Base-by-base conservation (phyloP, 352 stramenopile genomes). In the Pythium aquatile region DNA sequence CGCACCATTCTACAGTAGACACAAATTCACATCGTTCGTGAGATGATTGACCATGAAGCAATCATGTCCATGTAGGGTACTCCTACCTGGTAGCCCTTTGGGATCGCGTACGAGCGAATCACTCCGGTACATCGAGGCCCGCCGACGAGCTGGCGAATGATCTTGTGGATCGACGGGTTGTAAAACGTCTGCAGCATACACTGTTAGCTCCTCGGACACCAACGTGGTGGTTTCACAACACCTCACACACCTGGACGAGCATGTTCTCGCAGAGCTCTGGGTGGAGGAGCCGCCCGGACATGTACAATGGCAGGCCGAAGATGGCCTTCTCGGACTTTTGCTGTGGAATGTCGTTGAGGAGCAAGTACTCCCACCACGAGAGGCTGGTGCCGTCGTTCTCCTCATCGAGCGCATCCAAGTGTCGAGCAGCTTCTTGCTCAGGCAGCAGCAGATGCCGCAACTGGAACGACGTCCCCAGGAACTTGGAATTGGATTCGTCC, bases 401-500 rank as follows among this genome's bases (percentile, higher is more conserved):
- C 1, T 63, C 57, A 0, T 32, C 47, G 37, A 24, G 10, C 51
- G 17, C 32, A 51, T 46, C 72, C 53, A n/a, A 28, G 35, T 44
- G 6, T 26, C 11, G 29, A 26, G 49, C 8, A 14, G 39, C 24
- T 14, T 61, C 55, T 20, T 47, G 26, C 14, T 51, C 39, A 8
- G n/a, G 33, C 3, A 20, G 11, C 5, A 81, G 11, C 5, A 81
- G 49, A 35, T 77, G 70, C 14, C 72, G 66, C 3, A 88, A 52
- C 52, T 93, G 77, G 61, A 91, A 91, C 20, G 79, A 85, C 59
- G 85, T 93, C 4, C 85, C 85, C 51, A 95, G 77, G 51, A 92
- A 93, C 67, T 93, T 95, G n/a, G 87, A 95, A 57, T 95, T 95
- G 30, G 79, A 81, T 63, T 92, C 83, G 53, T 95, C 82, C 1